Evolutionary conservation across 495 filamentous ascomycete species (phyloP).

Genomic region (Pseudoneurospora amorphoporcata): DNA sequence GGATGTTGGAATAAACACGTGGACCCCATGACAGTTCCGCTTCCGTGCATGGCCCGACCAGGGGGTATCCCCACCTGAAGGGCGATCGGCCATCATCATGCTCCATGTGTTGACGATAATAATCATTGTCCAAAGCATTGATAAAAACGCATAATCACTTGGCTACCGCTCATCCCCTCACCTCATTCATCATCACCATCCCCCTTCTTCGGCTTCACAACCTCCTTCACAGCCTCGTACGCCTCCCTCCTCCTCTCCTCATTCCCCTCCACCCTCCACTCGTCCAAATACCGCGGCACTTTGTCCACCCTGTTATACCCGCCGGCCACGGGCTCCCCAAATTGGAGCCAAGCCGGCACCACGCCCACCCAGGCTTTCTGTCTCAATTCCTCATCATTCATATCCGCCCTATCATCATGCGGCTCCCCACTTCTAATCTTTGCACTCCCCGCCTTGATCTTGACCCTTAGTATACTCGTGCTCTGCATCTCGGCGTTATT

Average conservation of each 20-base stretch:
- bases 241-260: slow-evolving; percentile 42
- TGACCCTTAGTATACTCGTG: slow-evolving; percentile 65
- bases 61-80: neutral
- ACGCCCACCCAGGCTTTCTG: slow-evolving; percentile 70
- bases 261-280: slow-evolving; percentile 48
- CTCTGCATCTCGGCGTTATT: slow-evolving; percentile 64
- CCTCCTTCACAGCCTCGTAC: slow-evolving; percentile 24
- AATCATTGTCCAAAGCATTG: too few relatives aligned
- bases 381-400: slow-evolving; percentile 48
- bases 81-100: neutral
- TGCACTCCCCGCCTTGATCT: slow-evolving; percentile 59
- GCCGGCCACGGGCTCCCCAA: slow-evolving; percentile 61
- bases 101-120: neutral
- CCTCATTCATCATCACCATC: slow-evolving; percentile 8
- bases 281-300: slow-evolving; percentile 53
- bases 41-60: neutral
- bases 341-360: slow-evolving; percentile 56
- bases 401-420: slow-evolving; percentile 61
- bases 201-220: slow-evolving; percentile 14
- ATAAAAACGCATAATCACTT: neutral
- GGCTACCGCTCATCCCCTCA: neutral
- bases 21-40: neutral
- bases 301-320: slow-evolving; percentile 47
- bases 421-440: slow-evolving; percentile 66
- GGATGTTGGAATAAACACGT: neutral